Conservation (phyloP, 768 basidiomycete species). For the Lactarius sp. region DNA sequence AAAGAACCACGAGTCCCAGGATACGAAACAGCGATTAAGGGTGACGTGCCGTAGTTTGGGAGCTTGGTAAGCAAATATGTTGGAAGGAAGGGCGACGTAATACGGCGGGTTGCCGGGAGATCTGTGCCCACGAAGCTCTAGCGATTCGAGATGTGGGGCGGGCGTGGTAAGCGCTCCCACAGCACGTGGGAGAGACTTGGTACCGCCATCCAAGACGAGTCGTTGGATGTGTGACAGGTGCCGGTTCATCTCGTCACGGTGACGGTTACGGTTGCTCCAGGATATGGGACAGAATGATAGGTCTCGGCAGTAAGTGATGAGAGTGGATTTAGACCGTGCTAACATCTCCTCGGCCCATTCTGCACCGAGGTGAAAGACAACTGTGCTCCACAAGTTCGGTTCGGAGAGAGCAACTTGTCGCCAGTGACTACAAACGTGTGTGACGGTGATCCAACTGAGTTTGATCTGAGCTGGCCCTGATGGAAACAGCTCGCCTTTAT, state of each 20-base stretch:
- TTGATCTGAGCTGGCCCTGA: no score
- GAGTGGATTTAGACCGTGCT: background rate
- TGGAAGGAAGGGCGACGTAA: background rate
- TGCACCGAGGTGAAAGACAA: no score
- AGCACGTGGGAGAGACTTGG: background rate
- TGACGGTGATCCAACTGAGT: no score
- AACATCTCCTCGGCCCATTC: constrained; percentile 6
- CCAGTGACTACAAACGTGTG: no score
- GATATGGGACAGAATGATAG: background rate
- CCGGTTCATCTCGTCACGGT: background rate
- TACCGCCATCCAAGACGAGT: no score
- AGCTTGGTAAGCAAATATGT: background rate
- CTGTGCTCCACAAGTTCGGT: no score
- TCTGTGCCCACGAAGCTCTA: background rate
- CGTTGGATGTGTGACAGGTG: background rate
- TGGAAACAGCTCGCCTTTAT: no score
- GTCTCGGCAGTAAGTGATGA: background rate
- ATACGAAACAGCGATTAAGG: background rate
- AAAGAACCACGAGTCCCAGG: no score
- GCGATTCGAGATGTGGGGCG: no score
- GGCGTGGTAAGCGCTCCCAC: background rate
- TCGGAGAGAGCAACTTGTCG: no score
- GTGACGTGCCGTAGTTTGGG: background rate
- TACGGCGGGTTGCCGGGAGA: background rate
- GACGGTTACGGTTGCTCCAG: background rate